Conservation (phyloP, 345 rosid species). For the Citrus sp. region DNA sequence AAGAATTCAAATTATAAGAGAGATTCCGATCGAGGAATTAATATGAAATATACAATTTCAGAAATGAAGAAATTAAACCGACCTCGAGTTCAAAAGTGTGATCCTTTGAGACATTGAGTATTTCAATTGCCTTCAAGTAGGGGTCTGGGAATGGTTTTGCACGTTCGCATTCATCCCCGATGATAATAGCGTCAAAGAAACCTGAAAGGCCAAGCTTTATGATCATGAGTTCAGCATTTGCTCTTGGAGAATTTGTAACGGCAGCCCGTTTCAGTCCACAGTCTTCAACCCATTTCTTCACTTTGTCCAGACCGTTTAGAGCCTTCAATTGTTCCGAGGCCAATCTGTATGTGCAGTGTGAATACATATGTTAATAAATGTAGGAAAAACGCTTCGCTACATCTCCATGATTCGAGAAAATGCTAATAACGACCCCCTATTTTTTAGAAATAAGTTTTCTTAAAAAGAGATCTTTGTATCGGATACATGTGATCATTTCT, state of each 20-base stretch:
- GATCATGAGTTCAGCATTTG: slow-evolving; percentile 82
- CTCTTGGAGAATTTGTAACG: slow-evolving; percentile 87
- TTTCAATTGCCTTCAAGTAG: slow-evolving; percentile 79
- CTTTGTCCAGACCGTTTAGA: slow-evolving; percentile 54
- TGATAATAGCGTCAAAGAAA: slow-evolving; percentile 68
- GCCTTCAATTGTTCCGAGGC: slow-evolving; percentile 59
- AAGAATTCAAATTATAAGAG: not conserved
- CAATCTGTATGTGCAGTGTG: slow-evolving; percentile 37
- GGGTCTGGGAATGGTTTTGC: slow-evolving; percentile 93
- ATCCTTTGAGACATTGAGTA: slow-evolving; percentile 76
- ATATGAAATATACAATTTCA: too few species aligned
- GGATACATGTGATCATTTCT: too few species aligned
- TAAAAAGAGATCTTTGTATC: too few species aligned
- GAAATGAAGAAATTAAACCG: slow-evolving; percentile 3
- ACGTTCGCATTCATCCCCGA: slow-evolving; percentile 75
- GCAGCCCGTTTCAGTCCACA: slow-evolving; percentile 87
- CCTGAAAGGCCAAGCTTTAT: slow-evolving; percentile 69
- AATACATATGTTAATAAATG: too few species aligned
- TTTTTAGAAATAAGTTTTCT: too few species aligned
- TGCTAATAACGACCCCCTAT: too few species aligned
- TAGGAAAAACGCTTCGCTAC: too few species aligned
- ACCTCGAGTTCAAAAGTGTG: slow-evolving; percentile 80
- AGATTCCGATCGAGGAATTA: not conserved
- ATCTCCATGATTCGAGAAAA: too few species aligned
- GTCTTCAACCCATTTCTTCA: slow-evolving; percentile 84